Conservation (phyloP, 495 filamentous ascomycete species). For the Penicillium subrubescens region DNA sequence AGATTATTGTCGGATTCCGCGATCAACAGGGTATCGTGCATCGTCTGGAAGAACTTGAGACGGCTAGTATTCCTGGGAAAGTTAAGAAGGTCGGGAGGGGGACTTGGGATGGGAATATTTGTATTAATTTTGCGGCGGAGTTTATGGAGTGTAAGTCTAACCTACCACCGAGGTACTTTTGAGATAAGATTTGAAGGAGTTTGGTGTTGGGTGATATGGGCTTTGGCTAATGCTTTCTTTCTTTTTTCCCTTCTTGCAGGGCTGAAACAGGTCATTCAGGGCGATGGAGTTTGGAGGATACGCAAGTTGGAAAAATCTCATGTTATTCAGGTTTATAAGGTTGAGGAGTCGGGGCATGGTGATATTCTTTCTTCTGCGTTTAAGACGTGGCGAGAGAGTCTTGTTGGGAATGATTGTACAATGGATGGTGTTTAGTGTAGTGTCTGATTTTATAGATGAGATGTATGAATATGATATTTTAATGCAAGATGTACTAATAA, state of each 20-base stretch:
- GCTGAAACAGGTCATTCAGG: constrained; percentile 64
- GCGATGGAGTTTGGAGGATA: constrained; percentile 83
- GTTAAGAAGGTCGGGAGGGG: constrained; percentile 64
- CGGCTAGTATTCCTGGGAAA: constrained; percentile 68
- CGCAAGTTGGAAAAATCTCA: constrained; percentile 56
- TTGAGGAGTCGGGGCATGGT: constrained; percentile 73
- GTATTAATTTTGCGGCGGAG: constrained; percentile 80
- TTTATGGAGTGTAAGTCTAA: constrained; percentile 70
- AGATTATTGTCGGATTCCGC: constrained; percentile 88
- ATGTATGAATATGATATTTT: not conserved
- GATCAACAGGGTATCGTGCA: constrained; percentile 70
- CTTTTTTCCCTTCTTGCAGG: constrained; percentile 40
- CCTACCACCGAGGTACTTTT: no score
- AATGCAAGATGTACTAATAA: not conserved
- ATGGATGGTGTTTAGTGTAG: no score
- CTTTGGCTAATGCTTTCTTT: constrained; percentile 2
- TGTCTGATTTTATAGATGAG: not conserved
- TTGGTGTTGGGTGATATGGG: not conserved
- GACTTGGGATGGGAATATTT: constrained; percentile 85
- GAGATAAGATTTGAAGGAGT: not conserved
- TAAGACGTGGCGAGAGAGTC: constrained; percentile 61
- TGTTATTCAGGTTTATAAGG: constrained; percentile 68
- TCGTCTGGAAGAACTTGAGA: constrained; percentile 75
- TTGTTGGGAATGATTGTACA: not conserved
- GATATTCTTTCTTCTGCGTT: constrained; percentile 78